These are phyloP conservation scores for Erodium moschatum DNA, from an alignment of 441 rosid genomes.

Conservation along the genomic window DNA sequence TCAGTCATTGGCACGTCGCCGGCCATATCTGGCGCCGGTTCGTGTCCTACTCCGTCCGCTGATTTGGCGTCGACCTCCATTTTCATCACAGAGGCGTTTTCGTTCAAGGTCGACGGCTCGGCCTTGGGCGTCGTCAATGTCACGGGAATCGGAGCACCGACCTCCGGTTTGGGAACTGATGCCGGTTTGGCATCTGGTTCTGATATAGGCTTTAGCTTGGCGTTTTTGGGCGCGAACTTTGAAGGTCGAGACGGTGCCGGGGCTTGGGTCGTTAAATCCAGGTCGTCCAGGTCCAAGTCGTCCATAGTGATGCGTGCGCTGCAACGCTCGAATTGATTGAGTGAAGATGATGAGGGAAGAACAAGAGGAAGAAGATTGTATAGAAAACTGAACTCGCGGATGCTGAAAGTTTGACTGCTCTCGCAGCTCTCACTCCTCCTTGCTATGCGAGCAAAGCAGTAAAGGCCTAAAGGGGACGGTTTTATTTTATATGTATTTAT, in stretches of 20 bases:
- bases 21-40: constrained; percentile 9
- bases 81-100: constrained; percentile 24
- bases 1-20: constrained; percentile 31
- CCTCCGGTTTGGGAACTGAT: constrained; percentile 23
- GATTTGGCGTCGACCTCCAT: constrained; percentile 46
- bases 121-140: constrained; percentile 21
- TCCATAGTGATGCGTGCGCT: not conserved
- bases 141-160: constrained; percentile 10
- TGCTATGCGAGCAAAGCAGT: too few relatives aligned
- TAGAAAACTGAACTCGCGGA: too few relatives aligned
- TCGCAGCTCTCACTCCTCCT: too few relatives aligned
- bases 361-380: too few relatives aligned
- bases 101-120: constrained; percentile 30
- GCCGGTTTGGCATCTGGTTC: constrained; percentile 20
- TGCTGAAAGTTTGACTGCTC: too few relatives aligned
- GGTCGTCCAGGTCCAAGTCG: constrained; percentile 22
- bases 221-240: constrained; percentile 43
- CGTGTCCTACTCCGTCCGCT: constrained; percentile 21
- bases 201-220: constrained; percentile 30
- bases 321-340: not conserved
- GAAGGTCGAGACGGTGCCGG: constrained; percentile 31
- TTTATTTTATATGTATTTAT: too few relatives aligned
- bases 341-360: not conserved
- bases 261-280: constrained; percentile 31
- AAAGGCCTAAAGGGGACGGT: too few relatives aligned